Percentiles rank a stretch among this genome's conserved stretches.
phyloP scores from a whole-genome alignment of 352 stramenopile species.

The Sclerospora graminicola region DNA sequence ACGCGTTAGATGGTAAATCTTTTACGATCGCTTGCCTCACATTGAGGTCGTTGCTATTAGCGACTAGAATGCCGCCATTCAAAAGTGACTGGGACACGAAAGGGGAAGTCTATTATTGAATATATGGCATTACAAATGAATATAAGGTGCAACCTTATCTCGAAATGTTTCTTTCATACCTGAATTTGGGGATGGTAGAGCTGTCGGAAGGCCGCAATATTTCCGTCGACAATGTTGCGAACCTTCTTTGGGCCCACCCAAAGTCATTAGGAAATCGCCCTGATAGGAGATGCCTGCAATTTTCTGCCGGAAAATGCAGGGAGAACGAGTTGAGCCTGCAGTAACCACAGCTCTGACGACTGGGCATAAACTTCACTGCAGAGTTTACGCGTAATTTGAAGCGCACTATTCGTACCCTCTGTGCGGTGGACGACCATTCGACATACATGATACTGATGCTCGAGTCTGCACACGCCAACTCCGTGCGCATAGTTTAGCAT shows the following conservation, averaged over 20 bases:
- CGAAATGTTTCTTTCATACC: slow-evolving; percentile 19
- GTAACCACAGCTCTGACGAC: slow-evolving; percentile 43
- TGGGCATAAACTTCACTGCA: slow-evolving; percentile 26
- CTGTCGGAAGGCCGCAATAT: slow-evolving; percentile 57
- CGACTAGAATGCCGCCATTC: slow-evolving; percentile 32
- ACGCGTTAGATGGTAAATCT: slow-evolving; percentile 40
- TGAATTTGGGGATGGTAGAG: slow-evolving; percentile 71
- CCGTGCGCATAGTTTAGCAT: slow-evolving; percentile 41
- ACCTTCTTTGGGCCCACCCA: slow-evolving; percentile 85
- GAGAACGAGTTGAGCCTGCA: slow-evolving; percentile 65
- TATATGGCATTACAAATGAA: neutral
- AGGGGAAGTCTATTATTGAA: slow-evolving; percentile 35
- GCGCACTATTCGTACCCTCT: slow-evolving; percentile 34
- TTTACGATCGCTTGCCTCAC: slow-evolving; percentile 35
- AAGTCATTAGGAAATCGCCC: slow-evolving; percentile 86
- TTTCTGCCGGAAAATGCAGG: slow-evolving; percentile 32
- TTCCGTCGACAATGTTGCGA: slow-evolving; percentile 84
- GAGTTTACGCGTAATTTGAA: slow-evolving; percentile 33
- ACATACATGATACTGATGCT: slow-evolving; percentile 45
- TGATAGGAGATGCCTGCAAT: slow-evolving; percentile 86
- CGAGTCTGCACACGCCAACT: slow-evolving; percentile 24
- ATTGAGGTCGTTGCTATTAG: slow-evolving; percentile 30
- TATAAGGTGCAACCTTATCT: neutral
- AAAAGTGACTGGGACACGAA: slow-evolving; percentile 45
- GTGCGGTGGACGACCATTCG: slow-evolving; percentile 67